phyloP scores from a whole-genome alignment of 1,139 yeast genomes.

The Magnusiomyces paraingens region DNA sequence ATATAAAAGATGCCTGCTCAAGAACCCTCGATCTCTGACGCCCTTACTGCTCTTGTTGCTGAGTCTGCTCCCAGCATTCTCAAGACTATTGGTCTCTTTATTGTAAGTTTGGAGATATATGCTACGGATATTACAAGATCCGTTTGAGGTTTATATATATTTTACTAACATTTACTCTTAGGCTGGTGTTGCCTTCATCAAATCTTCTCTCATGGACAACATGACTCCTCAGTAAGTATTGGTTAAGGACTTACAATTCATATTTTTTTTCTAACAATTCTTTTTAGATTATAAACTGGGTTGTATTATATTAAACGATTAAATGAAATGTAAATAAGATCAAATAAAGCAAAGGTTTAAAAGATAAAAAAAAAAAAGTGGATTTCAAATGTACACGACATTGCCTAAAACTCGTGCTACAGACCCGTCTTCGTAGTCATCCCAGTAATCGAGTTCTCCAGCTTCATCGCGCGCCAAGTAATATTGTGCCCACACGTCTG shows the following conservation, averaged over 20 bases:
- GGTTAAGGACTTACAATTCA: not conserved
- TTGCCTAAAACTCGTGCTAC: not conserved
- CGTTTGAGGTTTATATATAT: not conserved
- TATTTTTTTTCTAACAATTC: not conserved
- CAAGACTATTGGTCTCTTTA: constrained; percentile 14
- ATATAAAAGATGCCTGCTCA: too few relatives aligned
- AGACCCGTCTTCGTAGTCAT: not conserved
- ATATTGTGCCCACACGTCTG: not conserved
- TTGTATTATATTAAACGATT: not conserved
- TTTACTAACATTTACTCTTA: not conserved
- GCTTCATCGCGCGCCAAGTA: not conserved
- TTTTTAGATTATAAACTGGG: not conserved
- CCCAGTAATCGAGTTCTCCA: not conserved
- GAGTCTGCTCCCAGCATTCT: constrained; percentile 13
- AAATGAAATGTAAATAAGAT: not conserved
- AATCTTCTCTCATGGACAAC: constrained; percentile 36
- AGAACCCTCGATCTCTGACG: constrained; percentile 15
- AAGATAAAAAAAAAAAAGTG: not conserved
- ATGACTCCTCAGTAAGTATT: constrained; percentile 36
- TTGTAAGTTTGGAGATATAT: constrained; percentile 1
- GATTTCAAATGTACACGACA: not conserved
- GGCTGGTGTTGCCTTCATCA: constrained; percentile 36
- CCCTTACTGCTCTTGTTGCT: constrained; percentile 13
- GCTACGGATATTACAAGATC: not conserved
- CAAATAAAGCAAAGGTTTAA: not conserved